phyloP scores from a whole-genome alignment of 148 eudicot genomes.

The Nyssa sinensis region DNA sequence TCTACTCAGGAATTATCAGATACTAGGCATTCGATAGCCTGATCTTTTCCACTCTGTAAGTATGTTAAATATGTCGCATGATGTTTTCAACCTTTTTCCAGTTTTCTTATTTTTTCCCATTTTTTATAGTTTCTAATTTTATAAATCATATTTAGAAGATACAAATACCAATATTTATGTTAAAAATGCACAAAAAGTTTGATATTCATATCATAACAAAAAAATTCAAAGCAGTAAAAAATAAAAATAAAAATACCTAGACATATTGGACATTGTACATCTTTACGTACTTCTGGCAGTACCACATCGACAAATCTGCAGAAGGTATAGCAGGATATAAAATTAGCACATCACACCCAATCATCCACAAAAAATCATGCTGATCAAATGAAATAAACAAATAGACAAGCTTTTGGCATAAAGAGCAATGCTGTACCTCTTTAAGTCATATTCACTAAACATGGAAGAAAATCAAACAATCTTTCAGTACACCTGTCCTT shows the following conservation, averaged over 20 bases:
- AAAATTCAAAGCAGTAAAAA: not conserved
- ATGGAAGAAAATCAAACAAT: not conserved
- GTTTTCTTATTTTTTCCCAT: not conserved
- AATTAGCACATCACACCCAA: not conserved
- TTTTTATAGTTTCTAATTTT: not conserved
- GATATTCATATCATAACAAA: not conserved
- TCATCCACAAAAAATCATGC: not conserved
- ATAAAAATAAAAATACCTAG: conserved; percentile 29
- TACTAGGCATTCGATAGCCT: not conserved
- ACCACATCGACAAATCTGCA: conserved; percentile 44
- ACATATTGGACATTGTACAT: conserved; percentile 52
- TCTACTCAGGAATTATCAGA: not conserved
- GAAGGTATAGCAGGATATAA: not conserved
- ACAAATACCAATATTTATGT: not conserved
- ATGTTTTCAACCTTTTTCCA: too few relatives aligned
- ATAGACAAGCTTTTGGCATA: not conserved
- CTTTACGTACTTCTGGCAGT: conserved; percentile 36
- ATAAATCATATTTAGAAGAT: not conserved
- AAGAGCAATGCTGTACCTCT: not conserved
- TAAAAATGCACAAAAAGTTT: not conserved
- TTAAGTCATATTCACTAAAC: not conserved
- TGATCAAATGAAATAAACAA: not conserved
- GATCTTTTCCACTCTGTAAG: not conserved
- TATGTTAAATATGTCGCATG: not conserved
- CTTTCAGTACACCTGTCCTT: not conserved